These are phyloP conservation scores for Trichoderma reesei DNA, from an alignment of 495 filamentous ascomycete species.

Conservation along the genomic window DNA sequence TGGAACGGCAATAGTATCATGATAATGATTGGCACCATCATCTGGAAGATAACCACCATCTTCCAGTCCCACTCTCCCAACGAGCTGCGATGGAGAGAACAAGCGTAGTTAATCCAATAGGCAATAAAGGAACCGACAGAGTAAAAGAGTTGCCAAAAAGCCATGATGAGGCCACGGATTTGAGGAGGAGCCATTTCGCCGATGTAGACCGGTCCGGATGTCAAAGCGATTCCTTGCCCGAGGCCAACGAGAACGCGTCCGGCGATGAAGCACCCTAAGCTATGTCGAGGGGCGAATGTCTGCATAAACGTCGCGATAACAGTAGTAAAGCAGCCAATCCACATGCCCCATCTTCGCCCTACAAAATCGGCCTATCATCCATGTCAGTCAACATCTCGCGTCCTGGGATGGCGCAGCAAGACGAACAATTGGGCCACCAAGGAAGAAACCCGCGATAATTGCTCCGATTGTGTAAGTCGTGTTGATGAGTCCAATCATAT, in stretches of 20 bases:
- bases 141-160: slow-evolving; percentile 62
- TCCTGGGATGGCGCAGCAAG: neutral
- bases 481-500: slow-evolving; percentile 47
- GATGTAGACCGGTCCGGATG: slow-evolving; percentile 51
- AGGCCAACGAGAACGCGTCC: slow-evolving; percentile 54
- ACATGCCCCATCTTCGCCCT: slow-evolving; percentile 51
- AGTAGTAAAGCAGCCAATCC: slow-evolving; percentile 43
- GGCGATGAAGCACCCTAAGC: slow-evolving; percentile 49
- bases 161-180: slow-evolving; percentile 55
- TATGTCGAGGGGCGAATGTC: slow-evolving; percentile 44
- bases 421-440: slow-evolving; percentile 41
- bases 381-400: slow-evolving; percentile 6
- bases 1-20: slow-evolving; percentile 43
- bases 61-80: slow-evolving; percentile 55
- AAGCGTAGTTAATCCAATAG: slow-evolving; percentile 51
- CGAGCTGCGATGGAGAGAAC: slow-evolving; percentile 37
- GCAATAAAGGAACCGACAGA: slow-evolving; percentile 54
- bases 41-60: slow-evolving; percentile 53
- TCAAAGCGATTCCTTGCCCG: slow-evolving; percentile 55
- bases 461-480: slow-evolving; percentile 56
- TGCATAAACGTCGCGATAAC: slow-evolving; percentile 56
- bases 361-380: slow-evolving; percentile 38
- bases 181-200: slow-evolving; percentile 49
- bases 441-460: slow-evolving; percentile 52
- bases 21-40: slow-evolving; percentile 46